Evolutionary conservation across 2,329 filamentous ascomycete genomes (phyloP).

Genomic region (Trichophyton rubrum): DNA sequence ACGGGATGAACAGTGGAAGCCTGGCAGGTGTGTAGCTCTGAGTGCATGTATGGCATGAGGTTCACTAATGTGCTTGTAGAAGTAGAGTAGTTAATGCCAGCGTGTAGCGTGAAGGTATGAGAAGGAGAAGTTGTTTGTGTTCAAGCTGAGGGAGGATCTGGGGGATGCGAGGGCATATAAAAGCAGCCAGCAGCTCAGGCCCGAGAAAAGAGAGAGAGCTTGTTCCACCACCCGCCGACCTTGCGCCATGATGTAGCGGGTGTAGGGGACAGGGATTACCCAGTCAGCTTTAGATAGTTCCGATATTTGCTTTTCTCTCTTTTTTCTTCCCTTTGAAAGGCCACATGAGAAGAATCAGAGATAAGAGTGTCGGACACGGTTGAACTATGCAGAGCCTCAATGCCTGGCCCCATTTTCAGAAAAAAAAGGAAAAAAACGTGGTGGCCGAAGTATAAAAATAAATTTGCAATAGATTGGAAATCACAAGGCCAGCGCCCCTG

Average conservation of each 20-base stretch:
- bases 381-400: conserved; percentile 5
- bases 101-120: neutral
- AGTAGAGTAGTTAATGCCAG: neutral
- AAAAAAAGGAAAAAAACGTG: conserved; percentile 5
- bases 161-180: neutral
- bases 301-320: neutral
- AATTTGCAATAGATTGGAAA: neutral
- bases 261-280: conserved; percentile 3
- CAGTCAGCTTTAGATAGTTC: neutral
- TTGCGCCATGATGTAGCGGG: conserved; percentile 4
- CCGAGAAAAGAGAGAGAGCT: neutral
- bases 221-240: conserved; percentile 3
- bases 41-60: conserved; percentile 1
- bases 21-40: neutral
- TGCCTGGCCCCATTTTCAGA: conserved; percentile 5
- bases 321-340: neutral
- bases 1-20: neutral
- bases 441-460: conserved; percentile 3
- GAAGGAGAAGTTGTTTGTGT: neutral
- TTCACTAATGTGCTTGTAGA: neutral
- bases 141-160: conserved; percentile 1
- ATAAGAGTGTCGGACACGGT: conserved; percentile 4
- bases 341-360: conserved; percentile 4
- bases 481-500: conserved; percentile 4
- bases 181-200: neutral